Conservation (phyloP, 2,329 filamentous ascomycete genomes). For the Hymenoscyphus scutula region DNA sequence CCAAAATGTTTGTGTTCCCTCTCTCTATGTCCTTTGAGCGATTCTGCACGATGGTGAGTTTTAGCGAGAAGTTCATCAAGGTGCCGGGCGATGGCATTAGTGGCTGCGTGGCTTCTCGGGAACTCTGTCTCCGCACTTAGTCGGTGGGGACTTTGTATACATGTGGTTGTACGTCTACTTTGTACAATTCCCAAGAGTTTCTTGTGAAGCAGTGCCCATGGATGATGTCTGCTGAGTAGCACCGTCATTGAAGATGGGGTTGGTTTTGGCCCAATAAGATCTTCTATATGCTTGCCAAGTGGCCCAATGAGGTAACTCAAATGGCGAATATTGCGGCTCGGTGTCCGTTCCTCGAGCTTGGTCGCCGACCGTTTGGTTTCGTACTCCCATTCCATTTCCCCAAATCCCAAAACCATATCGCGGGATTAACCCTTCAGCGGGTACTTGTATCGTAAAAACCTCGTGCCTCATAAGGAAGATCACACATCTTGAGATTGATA, state of each 20-base stretch:
- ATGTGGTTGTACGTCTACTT: not conserved
- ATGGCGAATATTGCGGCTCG: not conserved
- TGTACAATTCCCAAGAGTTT: not conserved
- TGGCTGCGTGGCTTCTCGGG: slow-evolving; percentile 7
- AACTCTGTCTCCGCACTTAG: slow-evolving; percentile 5
- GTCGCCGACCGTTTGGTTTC: slow-evolving; percentile 1
- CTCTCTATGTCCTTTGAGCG: not conserved
- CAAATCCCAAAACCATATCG: not conserved
- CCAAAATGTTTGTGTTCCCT: not conserved
- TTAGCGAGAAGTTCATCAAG: not conserved
- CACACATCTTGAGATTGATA: not conserved
- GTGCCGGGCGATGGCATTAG: not conserved
- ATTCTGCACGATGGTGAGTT: not conserved
- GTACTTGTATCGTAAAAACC: not conserved
- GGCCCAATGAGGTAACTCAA: not conserved
- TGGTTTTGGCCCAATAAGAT: not conserved
- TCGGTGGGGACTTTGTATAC: slow-evolving; percentile 3
- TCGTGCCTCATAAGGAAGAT: not conserved
- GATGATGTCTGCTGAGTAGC: not conserved
- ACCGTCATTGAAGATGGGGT: not conserved
- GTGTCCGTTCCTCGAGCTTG: not conserved
- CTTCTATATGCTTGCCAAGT: not conserved
- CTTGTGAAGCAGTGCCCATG: not conserved
- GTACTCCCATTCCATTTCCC: not conserved
- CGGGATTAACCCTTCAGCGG: slow-evolving; percentile 2